Base-by-base conservation (phyloP, 306 rosid species). In the Sphenostylis stenocarpa region DNA sequence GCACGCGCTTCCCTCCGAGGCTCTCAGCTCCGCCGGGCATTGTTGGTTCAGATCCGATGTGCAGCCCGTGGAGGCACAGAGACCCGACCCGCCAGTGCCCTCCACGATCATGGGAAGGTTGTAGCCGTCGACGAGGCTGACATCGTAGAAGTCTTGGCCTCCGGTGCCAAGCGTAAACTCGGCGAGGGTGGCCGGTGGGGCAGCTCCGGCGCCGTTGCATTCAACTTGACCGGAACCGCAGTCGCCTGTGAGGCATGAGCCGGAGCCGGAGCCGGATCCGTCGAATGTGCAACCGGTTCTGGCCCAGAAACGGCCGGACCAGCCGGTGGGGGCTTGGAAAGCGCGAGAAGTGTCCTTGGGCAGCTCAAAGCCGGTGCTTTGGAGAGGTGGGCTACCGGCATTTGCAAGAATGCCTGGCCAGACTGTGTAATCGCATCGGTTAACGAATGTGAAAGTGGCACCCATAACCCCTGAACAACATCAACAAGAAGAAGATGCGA, bases 281-380 rank as follows among this genome's bases (percentile, higher is more conserved):
- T 88, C 96, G 81, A 95, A 95, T 6, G 58, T 84, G 72, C 97
- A 95, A 26, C 86, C 89, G 5, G 97, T 92, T 61, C 98, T 83
- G 2, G 73, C 98, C 98, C 98, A 95, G 89, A 95, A 95, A 0
- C 98, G 90, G 2, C 98, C 98, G 57, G 98, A 95, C 98, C 98
- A 95, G 65, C 97, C 98, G 3, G 98, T 88, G 4, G 98, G 96
- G 0, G 98, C 96, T 58, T 82, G 88, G 43, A 95, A 84, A 0
- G 96, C 41, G 26, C 98, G 91, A 0, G 92, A 84, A 33, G 97
- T 73, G 38, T 83, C 89, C 5, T 75, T 83, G 1, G 91, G 96
- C 70, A 95, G 98, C 87, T 92, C 90, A 72, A 95, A 95, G n/a
- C 98, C 98, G 17, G 97, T 95, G 81, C 63, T 84, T 67, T 76